Conservation (phyloP, 1,284 basidiomycete genomes). For the Malassezia japonica region DNA sequence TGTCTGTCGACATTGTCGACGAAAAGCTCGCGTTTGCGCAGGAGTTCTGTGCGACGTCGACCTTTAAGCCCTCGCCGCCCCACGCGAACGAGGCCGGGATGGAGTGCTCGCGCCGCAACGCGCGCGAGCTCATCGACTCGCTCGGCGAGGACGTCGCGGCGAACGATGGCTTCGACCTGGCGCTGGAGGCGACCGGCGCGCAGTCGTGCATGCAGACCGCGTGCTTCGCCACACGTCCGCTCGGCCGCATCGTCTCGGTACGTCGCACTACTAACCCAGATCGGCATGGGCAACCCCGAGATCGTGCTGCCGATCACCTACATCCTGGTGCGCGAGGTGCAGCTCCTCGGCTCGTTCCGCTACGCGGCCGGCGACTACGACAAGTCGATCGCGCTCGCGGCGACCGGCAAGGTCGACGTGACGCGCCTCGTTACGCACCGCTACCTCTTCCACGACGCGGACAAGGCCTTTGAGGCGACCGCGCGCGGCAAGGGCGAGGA, state of each 20-base stretch:
- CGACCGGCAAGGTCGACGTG: slow-evolving; percentile 53
- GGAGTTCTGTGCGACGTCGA: slow-evolving; percentile 74
- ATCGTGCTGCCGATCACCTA: slow-evolving; percentile 51
- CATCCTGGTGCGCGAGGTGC: slow-evolving; percentile 30
- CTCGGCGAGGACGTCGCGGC: slow-evolving; percentile 52
- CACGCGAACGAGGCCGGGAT: slow-evolving; percentile 33
- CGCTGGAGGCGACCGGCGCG: slow-evolving; percentile 56
- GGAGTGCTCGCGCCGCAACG: slow-evolving; percentile 53
- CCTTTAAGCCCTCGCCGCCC: slow-evolving; percentile 56
- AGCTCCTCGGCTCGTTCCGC: slow-evolving; percentile 59
- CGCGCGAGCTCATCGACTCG: slow-evolving; percentile 49
- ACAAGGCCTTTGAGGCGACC: slow-evolving; percentile 54
- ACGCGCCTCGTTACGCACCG: slow-evolving; percentile 56
- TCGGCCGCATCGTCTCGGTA: slow-evolving; percentile 32
- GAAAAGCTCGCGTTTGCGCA: slow-evolving; percentile 77
- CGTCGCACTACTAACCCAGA: slow-evolving; percentile 50
- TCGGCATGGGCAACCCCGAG: slow-evolving; percentile 52
- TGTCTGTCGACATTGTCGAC: slow-evolving; percentile 61
- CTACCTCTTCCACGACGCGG: slow-evolving; percentile 52
- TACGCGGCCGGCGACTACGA: slow-evolving; percentile 66
- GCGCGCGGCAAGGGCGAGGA: slow-evolving; percentile 61
- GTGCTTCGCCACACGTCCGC: slow-evolving; percentile 26
- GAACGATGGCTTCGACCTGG: slow-evolving; percentile 54
- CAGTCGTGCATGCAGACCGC: slow-evolving; percentile 45
- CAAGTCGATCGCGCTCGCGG: slow-evolving; percentile 55